phyloP scores from a whole-genome alignment of 1,284 basidiomycete species.

The Leccinum subfulvum region DNA sequence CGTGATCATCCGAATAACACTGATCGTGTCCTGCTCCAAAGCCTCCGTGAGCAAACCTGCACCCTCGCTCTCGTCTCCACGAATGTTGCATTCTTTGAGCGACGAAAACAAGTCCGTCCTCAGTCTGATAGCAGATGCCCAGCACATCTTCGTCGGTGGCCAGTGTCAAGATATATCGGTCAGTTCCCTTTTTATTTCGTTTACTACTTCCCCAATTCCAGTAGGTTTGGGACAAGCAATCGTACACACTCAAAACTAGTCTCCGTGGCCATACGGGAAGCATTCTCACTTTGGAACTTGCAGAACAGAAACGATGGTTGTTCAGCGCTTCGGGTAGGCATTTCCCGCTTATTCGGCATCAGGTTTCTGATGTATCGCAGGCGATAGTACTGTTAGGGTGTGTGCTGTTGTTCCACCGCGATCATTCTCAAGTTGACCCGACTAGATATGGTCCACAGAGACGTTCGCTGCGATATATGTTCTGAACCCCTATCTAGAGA shows the following conservation, averaged over 20 bases:
- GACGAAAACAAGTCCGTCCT: constrained; percentile 71
- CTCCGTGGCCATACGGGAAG: constrained; percentile 86
- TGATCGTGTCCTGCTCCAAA: constrained; percentile 29
- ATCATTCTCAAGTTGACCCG: constrained; percentile 6
- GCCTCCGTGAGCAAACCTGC: constrained; percentile 60
- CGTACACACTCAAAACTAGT: constrained; percentile 68
- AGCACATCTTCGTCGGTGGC: constrained; percentile 81
- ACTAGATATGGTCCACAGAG: constrained; percentile 81
- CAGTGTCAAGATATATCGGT: constrained; percentile 69
- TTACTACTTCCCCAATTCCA: constrained; percentile 4
- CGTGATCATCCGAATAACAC: not conserved
- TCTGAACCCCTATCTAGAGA: constrained; percentile 82
- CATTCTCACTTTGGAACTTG: constrained; percentile 80
- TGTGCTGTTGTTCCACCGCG: constrained; percentile 18
- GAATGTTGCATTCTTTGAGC: constrained; percentile 67
- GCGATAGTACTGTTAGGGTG: constrained; percentile 83
- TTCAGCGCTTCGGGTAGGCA: constrained; percentile 79
- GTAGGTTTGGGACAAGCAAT: constrained; percentile 81
- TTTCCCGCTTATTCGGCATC: constrained; percentile 1
- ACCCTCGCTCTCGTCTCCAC: constrained; percentile 40
- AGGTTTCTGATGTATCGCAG: constrained; percentile 38
- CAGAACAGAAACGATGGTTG: constrained; percentile 76
- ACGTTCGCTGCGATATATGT: constrained; percentile 74
- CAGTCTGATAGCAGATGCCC: constrained; percentile 69
- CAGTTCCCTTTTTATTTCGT: not conserved